Conservation (phyloP, 768 basidiomycete species). For the Favolaschia claudopus region DNA sequence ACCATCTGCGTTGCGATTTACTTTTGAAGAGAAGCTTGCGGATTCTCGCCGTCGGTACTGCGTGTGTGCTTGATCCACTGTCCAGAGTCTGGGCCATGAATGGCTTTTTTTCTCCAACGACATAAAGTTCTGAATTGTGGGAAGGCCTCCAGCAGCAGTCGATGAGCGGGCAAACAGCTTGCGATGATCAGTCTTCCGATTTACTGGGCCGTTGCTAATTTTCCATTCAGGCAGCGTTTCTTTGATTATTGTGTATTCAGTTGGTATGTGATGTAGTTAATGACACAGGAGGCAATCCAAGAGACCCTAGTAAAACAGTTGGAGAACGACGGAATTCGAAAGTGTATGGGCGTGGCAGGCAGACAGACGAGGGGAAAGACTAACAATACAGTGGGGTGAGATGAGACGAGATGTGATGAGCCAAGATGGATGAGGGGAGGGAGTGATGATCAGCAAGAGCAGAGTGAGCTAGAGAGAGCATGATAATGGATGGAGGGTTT, state of each 20-base stretch:
- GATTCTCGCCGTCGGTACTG: no score
- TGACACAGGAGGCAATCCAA: background rate
- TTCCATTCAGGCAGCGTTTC: background rate
- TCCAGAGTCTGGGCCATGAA: no score
- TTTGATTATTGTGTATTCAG: background rate
- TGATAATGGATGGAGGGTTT: background rate
- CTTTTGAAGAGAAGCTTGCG: no score
- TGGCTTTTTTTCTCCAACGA: no score
- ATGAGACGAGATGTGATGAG: no score
- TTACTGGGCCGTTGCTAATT: conserved; percentile 20
- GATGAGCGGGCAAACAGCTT: no score
- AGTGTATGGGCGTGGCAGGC: background rate
- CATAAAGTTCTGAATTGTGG: no score
- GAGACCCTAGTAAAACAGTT: background rate
- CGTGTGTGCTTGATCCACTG: no score
- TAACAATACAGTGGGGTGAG: conserved; percentile 13
- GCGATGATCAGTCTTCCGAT: no score
- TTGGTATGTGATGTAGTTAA: background rate
- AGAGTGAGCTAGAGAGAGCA: background rate
- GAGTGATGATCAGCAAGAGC: background rate
- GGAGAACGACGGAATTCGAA: no score
- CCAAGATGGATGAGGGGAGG: background rate
- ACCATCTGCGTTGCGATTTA: no score
- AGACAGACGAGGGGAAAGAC: background rate
- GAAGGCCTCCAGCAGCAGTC: no score